These are phyloP conservation scores for Halteria grandinella DNA, from an alignment of 73 alveolate species.

Conservation along the genomic window DNA sequence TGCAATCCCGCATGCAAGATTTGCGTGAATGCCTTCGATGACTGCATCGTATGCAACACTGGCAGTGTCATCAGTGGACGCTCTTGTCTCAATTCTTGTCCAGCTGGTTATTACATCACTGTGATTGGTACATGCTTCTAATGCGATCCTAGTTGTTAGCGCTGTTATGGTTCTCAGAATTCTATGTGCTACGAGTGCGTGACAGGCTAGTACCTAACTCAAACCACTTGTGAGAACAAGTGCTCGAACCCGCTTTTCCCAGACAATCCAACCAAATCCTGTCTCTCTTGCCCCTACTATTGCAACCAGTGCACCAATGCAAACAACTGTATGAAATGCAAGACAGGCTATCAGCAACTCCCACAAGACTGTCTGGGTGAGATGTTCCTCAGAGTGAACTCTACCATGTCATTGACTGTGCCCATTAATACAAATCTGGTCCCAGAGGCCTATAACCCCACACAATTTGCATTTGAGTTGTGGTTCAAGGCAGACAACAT, in stretches of 20 bases:
- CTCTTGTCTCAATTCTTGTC: conserved; percentile 3
- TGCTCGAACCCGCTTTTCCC: conserved; percentile 22
- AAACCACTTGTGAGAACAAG: not conserved
- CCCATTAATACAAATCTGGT: not conserved
- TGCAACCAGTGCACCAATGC: conserved; percentile 4
- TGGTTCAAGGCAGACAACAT: conserved; percentile 34
- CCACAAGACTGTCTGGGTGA: conserved; percentile 17
- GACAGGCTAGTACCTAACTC: not conserved
- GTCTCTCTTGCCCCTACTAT: not conserved
- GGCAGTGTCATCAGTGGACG: not conserved
- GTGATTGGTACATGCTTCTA: conserved; percentile 3
- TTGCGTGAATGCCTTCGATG: not conserved
- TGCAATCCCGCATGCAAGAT: conserved; percentile 15
- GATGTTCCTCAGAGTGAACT: not conserved
- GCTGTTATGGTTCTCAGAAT: not conserved
- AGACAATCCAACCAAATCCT: not conserved
- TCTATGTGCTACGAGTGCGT: not conserved
- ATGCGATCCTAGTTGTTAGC: conserved; percentile 18
- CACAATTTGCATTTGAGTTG: not conserved
- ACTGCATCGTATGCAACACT: conserved; percentile 19
- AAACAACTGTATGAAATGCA: not conserved
- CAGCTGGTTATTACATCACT: not conserved
- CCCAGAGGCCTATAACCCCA: not conserved
- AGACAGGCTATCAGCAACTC: not conserved
- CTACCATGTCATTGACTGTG: not conserved